These are phyloP conservation scores for Didymella segeticola DNA, from an alignment of 2,329 filamentous ascomycete species.

Conservation along the genomic window DNA sequence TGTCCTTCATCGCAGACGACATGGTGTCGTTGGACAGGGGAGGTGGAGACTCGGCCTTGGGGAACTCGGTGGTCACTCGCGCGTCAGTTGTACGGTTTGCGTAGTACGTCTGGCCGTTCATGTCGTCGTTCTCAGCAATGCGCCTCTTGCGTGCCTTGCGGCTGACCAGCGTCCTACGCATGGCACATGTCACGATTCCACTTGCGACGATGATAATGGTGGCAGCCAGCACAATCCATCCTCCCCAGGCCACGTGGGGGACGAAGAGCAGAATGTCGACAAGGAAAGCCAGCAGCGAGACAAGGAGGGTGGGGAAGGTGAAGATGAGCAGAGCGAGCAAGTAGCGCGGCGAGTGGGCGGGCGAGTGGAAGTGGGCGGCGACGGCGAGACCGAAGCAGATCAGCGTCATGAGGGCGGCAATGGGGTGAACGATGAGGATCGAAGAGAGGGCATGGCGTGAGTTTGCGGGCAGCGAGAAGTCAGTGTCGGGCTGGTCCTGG, in stretches of 20 bases:
- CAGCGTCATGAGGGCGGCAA: conserved; percentile 85
- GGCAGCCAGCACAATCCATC: conserved; percentile 88
- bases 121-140: conserved; percentile 92
- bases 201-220: conserved; percentile 84
- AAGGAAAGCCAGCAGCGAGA: conserved; percentile 85
- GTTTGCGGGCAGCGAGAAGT: conserved; percentile 70
- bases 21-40: conserved; percentile 61
- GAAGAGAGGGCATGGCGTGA: conserved; percentile 76
- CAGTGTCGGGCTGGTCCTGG: conserved; percentile 51
- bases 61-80: conserved; percentile 48
- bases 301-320: conserved; percentile 81
- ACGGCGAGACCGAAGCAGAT: conserved; percentile 82
- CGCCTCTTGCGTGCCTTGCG: conserved; percentile 91
- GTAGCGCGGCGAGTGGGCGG: conserved; percentile 89
- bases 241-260: conserved; percentile 91
- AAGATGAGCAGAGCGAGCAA: conserved; percentile 85
- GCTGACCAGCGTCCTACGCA: conserved; percentile 89
- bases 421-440: conserved; percentile 89
- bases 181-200: conserved; percentile 87
- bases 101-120: conserved; percentile 95
- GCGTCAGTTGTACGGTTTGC: conserved; percentile 50
- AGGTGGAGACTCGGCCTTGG: conserved; percentile 61
- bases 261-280: conserved; percentile 95
- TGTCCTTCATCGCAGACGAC: conserved; percentile 60
- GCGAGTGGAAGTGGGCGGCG: conserved; percentile 83